phyloP scores from a whole-genome alignment of 805 yeast genomes.

The Novakomyces olei region DNA sequence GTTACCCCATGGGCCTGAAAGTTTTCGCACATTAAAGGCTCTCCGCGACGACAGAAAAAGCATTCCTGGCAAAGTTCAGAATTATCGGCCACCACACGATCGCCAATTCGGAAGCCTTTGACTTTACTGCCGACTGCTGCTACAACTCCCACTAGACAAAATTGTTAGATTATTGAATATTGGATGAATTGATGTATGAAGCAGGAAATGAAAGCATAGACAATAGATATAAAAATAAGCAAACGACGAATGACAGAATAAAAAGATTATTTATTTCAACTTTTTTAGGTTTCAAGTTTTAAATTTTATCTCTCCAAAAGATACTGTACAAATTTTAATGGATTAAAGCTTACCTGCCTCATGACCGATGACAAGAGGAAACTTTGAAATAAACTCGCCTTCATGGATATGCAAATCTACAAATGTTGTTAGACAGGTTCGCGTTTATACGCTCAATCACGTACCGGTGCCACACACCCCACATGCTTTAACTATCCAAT shows the following conservation, averaged over 20 bases:
- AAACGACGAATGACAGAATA: too few species aligned
- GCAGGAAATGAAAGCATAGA: too few species aligned
- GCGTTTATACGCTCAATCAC: not conserved
- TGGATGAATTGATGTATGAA: too few species aligned
- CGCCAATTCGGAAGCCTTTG: constrained; percentile 7
- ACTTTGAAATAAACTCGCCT: constrained; percentile 9
- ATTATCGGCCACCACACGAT: constrained; percentile 9
- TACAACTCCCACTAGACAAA: constrained; percentile 9
- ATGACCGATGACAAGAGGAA: constrained; percentile 9
- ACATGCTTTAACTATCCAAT: constrained; percentile 9
- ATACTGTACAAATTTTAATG: too few species aligned
- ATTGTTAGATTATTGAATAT: too few species aligned
- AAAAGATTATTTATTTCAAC: too few species aligned
- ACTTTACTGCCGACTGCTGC: constrained; percentile 9
- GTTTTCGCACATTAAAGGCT: constrained; percentile 9
- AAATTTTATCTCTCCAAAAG: too few species aligned
- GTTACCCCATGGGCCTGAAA: constrained; percentile 10
- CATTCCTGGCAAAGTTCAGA: constrained; percentile 9
- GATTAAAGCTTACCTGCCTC: too few species aligned
- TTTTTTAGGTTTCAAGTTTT: too few species aligned
- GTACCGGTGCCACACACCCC: constrained; percentile 10
- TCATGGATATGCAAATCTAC: constrained; percentile 10
- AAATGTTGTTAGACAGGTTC: not conserved
- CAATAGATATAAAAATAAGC: too few species aligned
- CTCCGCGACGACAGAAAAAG: constrained; percentile 9